Percentiles rank a stretch among this genome's conserved stretches.
Evolutionary conservation across 192 early-diverging fungal species (phyloP).

Genomic region (Globomyces pollinis-pini): DNA sequence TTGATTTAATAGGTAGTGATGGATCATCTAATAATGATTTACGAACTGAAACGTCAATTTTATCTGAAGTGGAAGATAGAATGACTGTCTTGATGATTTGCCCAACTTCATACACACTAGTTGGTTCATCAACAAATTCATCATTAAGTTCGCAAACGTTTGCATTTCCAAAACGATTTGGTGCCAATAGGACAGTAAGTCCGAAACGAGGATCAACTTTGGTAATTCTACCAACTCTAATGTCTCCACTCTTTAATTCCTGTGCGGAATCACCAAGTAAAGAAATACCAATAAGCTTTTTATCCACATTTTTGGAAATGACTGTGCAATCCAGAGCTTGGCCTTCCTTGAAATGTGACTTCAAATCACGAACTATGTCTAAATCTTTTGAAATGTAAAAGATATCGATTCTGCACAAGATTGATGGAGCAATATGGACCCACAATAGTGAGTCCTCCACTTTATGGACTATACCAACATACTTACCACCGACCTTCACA

Average conservation of each 20-base stretch:
- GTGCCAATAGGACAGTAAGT: constrained; percentile 49
- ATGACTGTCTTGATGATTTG: neutral
- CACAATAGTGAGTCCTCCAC: constrained; percentile 26
- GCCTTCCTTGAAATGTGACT: constrained; percentile 25
- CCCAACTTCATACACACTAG: neutral
- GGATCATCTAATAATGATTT: constrained; percentile 5
- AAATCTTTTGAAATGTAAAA: constrained; percentile 24
- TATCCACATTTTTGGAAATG: constrained; percentile 14
- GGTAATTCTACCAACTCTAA: constrained; percentile 48
- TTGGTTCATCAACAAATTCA: constrained; percentile 7
- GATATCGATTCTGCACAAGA: constrained; percentile 29
- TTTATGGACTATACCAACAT: constrained; percentile 35
- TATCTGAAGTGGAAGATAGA: neutral
- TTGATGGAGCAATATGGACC: constrained; percentile 25
- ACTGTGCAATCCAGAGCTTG: constrained; percentile 24
- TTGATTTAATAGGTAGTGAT: constrained; percentile 7
- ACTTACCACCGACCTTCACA: constrained; percentile 17
- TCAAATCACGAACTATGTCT: constrained; percentile 12
- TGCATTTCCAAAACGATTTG: constrained; percentile 50
- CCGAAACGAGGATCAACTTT: constrained; percentile 35
- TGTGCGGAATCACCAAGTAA: constrained; percentile 11
- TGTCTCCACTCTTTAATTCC: constrained; percentile 33
- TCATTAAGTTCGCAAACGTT: constrained; percentile 28
- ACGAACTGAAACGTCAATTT: constrained; percentile 7
- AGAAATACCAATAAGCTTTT: constrained; percentile 22